phyloP scores from a whole-genome alignment of 495 filamentous ascomycete genomes.

The Cairneyella variabilis region DNA sequence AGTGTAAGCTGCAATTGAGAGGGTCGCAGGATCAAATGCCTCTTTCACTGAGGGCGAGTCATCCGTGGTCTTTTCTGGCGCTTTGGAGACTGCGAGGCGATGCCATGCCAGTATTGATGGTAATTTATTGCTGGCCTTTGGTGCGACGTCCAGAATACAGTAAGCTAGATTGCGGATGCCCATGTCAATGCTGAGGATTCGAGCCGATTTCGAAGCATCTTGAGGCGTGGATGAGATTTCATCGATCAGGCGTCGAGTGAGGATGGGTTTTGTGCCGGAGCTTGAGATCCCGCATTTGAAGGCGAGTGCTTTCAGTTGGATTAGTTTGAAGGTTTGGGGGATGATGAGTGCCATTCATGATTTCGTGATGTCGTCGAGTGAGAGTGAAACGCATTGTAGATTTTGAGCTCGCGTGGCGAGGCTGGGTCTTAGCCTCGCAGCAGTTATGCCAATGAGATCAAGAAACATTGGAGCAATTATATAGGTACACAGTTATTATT shows the following conservation, averaged over 20 bases:
- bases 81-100: constrained; percentile 28
- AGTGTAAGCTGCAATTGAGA: constrained; percentile 42
- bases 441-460: too few species aligned
- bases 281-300: constrained; percentile 24
- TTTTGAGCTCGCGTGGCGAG: constrained; percentile 9
- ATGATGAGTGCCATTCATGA: constrained; percentile 26
- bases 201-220: neutral
- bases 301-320: constrained; percentile 16
- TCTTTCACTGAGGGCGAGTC: constrained; percentile 16
- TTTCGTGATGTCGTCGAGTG: neutral
- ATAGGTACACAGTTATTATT: too few species aligned
- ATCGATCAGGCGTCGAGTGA: constrained; percentile 21
- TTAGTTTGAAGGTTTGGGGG: constrained; percentile 23
- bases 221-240: constrained; percentile 16
- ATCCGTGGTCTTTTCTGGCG: neutral
- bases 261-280: constrained; percentile 27
- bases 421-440: neutral
- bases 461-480: too few species aligned
- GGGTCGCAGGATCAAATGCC: constrained; percentile 19
- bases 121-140: neutral
- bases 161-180: constrained; percentile 83
- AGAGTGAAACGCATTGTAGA: neutral
- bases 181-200: constrained; percentile 82
- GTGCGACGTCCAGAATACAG: constrained; percentile 51
- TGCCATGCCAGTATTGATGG: constrained; percentile 37